Percentiles rank a stretch among this genome's conserved stretches.
Evolutionary conservation across 75 land plant species (phyloP).

Genomic region (Picea glauca): DNA sequence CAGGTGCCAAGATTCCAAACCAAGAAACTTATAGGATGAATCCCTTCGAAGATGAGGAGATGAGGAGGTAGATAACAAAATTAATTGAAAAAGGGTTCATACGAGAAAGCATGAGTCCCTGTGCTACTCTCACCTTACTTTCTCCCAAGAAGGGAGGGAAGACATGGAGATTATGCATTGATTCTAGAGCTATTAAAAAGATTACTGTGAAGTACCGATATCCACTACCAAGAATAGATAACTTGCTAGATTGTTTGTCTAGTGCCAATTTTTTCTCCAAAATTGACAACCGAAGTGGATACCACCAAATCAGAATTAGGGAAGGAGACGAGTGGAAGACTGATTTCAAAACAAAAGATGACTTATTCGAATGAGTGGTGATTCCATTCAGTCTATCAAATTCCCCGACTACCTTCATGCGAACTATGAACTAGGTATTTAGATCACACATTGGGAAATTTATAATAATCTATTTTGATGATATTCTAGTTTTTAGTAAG

Average conservation of each 20-base stretch:
- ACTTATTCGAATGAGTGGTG: not conserved
- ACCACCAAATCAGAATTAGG: not conserved
- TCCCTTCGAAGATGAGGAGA: not conserved
- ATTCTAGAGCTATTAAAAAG: not conserved
- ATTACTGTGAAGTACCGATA: not conserved
- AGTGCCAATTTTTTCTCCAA: not conserved
- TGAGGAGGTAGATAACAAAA: not conserved
- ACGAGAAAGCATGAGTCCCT: not conserved
- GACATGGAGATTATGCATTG: not conserved
- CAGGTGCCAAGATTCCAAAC: not conserved
- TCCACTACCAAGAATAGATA: not conserved
- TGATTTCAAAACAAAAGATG: not conserved
- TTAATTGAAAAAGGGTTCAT: not conserved
- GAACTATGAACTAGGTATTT: not conserved
- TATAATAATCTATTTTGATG: not conserved
- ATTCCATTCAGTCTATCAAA: not conserved
- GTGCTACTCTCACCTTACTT: not conserved
- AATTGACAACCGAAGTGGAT: not conserved
- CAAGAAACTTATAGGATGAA: not conserved
- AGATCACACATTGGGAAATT: not conserved
- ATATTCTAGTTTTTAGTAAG: too few relatives aligned
- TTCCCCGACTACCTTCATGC: not conserved
- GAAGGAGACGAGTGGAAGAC: not conserved
- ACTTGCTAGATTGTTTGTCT: not conserved
- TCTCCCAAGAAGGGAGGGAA: not conserved